Evolutionary conservation across 2,329 filamentous ascomycete species (phyloP), one percentile per base, ranked within the genome.

Genomic region (Botryosphaeria dothidea): DNA sequence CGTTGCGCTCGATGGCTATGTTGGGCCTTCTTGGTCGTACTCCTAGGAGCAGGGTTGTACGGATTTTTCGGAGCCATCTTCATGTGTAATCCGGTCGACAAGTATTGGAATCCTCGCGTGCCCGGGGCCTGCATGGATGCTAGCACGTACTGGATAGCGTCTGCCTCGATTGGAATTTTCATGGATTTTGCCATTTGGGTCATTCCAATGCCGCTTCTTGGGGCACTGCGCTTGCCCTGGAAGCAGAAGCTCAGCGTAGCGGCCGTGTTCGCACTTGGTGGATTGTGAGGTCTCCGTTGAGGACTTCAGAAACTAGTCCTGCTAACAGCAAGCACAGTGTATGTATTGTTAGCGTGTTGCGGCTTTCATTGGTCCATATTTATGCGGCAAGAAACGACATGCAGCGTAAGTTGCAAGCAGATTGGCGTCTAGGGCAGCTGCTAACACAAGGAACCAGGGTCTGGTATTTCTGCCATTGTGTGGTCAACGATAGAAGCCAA

Each of bases 401-500:
- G 9, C n/a, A 46, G 25, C 41, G 61, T 56, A 25, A 19, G 61
- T 48, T 15, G 23, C 2, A 13, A 19, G 4, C 21, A 11, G 8
- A 29, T 4, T 19, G n/a, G n/a, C n/a, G n/a, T n/a, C n/a, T 3
- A 23, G 31, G 13, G 17, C 23, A 13, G 31, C 25, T 64, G 29
- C 62, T 64, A 13, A 56, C 31, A 9, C 15, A 13, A 17, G 31
- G 8, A 11, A 48, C 21, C 29, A 64, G 62, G 48, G 4, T 46
- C 54, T 4, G 63, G 63, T 9, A 31, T 61, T 23, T 25, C 63
- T 1, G 54, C 56, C 3, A 65, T 64, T 34, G 23, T 45, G 4
- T 64, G 63, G 63, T 65, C 63, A 17, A 46, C 89, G 11, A 87
- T 96, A 64, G 92, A 96, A 75, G 91, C 95, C 70, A 93, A 95